These are phyloP conservation scores for Ailanthus altissimus DNA, from an alignment of 345 rosid genomes.

Conservation along the genomic window DNA sequence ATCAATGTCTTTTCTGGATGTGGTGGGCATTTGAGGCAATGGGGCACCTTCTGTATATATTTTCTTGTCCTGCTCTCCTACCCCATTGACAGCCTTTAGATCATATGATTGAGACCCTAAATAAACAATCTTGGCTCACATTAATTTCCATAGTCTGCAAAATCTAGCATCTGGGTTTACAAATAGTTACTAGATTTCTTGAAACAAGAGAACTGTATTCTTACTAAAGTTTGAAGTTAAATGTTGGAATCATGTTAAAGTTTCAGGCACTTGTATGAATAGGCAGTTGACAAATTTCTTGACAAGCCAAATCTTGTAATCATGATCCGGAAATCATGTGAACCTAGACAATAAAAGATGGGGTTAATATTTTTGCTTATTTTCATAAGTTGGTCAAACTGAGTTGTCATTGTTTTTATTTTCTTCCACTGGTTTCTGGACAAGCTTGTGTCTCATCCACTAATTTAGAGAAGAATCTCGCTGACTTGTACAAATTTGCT, in stretches of 20 bases:
- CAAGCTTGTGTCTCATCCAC: conserved; percentile 15
- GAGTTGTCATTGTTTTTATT: conserved; percentile 13
- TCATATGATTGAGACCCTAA: conserved; percentile 3
- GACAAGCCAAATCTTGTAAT: conserved; percentile 12
- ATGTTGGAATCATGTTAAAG: not conserved
- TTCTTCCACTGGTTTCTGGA: conserved; percentile 19
- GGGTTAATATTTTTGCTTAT: not conserved
- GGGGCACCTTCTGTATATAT: conserved; percentile 20
- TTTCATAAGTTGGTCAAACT: conserved; percentile 15
- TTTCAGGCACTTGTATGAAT: conserved; percentile 5
- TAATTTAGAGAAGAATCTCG: conserved; percentile 23
- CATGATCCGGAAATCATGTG: conserved; percentile 16
- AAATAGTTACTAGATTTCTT: conserved; percentile 2
- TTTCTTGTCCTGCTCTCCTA: conserved; percentile 13
- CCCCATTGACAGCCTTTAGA: conserved; percentile 30
- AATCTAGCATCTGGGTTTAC: not conserved
- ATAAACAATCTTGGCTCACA: conserved; percentile 3
- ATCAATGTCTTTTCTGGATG: conserved; percentile 6
- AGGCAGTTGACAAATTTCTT: not conserved
- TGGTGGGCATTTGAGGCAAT: conserved; percentile 23
- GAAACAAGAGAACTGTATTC: not conserved
- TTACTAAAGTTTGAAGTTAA: not conserved
- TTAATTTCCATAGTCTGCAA: not conserved
- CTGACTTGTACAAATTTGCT: conserved; percentile 14
- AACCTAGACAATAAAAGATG: not conserved